Percentiles rank a stretch among this genome's conserved stretches.
Conservation (phyloP, 345 rosid genomes). For the Balakata baccata region DNA sequence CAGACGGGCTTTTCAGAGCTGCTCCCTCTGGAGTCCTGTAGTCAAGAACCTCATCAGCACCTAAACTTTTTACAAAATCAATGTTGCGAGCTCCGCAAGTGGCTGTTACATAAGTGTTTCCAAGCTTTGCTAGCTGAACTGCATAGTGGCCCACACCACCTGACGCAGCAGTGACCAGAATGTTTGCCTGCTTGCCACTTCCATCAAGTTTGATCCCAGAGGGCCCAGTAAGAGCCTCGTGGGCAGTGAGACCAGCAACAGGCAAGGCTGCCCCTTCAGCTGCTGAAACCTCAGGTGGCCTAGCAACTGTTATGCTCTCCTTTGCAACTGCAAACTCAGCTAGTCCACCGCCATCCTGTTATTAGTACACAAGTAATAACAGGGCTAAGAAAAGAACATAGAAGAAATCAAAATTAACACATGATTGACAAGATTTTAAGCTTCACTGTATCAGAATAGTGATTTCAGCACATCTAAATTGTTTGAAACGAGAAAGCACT, state of each 20-base stretch:
- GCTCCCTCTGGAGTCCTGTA: conserved; percentile 29
- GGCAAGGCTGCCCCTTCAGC: conserved; percentile 24
- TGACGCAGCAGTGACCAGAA: conserved; percentile 32
- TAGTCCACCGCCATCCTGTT: conserved; percentile 27
- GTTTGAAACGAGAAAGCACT: too few relatives aligned
- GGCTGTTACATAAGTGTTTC: conserved; percentile 29
- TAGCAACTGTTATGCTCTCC: conserved; percentile 19
- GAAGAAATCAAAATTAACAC: neutral
- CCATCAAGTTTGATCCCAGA: conserved; percentile 25
- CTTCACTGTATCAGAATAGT: neutral
- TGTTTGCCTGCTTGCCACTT: conserved; percentile 22
- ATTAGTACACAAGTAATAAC: neutral
- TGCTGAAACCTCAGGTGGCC: conserved; percentile 28
- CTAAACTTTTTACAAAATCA: conserved; percentile 28
- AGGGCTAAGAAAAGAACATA: neutral
- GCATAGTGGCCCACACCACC: conserved; percentile 37
- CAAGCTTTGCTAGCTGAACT: conserved; percentile 32
- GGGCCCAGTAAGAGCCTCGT: conserved; percentile 19
- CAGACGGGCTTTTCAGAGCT: conserved; percentile 30
- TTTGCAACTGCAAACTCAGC: conserved; percentile 26
- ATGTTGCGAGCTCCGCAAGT: conserved; percentile 35
- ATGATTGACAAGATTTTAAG: neutral
- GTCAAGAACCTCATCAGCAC: conserved; percentile 34
- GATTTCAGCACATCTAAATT: neutral
- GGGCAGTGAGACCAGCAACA: conserved; percentile 26